Evolutionary conservation across 2,329 filamentous ascomycete genomes (phyloP), one percentile per base, ranked within the genome.

Genomic region (Fusarium sp.): DNA sequence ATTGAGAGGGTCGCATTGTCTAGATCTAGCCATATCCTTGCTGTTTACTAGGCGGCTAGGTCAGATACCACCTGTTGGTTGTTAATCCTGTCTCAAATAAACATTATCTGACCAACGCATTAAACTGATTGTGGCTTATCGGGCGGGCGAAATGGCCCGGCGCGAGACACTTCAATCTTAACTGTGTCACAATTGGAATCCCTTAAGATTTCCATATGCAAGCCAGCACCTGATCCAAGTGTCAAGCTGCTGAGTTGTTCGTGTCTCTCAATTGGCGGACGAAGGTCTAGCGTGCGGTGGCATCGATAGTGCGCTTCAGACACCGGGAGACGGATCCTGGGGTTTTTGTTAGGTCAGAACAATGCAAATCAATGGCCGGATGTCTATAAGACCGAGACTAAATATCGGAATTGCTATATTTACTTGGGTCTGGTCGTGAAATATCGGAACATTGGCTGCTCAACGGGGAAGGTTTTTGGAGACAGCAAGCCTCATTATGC

Each of bases 241-340:
- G 30, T 9, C 10, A 41, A 15, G 24, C 15, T 38, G 45, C 27
- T 29, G 30, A 12, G n/a, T 18, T 25, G 9, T 2, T 16, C 16
- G 8, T 10, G 2, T 24, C 38, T 30, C 46, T 27, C 34, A 29
- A 46, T 64, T 44, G 24, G 20, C 18, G n/a, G 18, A 13, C 32
- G 24, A 41, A 40, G 27, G 29, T 56, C 43, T 63, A 63, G 44
- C 13, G 27, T 29, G 24, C 43, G 34, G 59, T 48, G 32, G 16
- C 18, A 29, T 27, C 47, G 25, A 47, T 63, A 34, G 41, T 38
- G 47, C 20, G 22, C 58, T 40, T 27, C 32, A 41, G 34, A 15
- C 25, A 24, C 25, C 29, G 16, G n/a, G 32, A 47, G 34, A 45
- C 24, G 32, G 13, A 30, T 20, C 22, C 25, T 18, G 15, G 25